Evolutionary conservation across 495 filamentous ascomycete species (phyloP).

Genomic region (Podospora fimiseda): DNA sequence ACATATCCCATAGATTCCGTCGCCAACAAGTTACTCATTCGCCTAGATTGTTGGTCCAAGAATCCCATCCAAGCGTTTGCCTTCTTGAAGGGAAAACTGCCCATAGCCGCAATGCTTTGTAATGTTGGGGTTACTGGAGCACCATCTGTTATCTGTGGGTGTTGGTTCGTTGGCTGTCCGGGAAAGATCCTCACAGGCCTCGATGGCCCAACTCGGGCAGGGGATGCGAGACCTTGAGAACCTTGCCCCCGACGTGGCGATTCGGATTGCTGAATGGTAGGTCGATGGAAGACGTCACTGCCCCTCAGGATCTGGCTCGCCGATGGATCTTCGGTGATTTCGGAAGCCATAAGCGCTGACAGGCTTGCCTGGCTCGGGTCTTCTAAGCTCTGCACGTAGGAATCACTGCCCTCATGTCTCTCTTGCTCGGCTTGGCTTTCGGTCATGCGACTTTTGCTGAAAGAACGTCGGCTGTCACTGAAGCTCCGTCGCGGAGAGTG

Average conservation of each 20-base stretch:
- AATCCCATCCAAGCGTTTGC: slow-evolving; percentile 81
- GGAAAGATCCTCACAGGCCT: no score
- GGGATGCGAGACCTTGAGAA: neutral
- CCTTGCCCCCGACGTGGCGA: slow-evolving; percentile 30
- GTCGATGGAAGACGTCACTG: slow-evolving; percentile 86
- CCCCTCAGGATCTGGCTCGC: slow-evolving; percentile 84
- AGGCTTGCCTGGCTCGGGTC: slow-evolving; percentile 51
- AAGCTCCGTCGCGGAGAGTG: slow-evolving; percentile 49
- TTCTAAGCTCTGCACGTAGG: slow-evolving; percentile 67
- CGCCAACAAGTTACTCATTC: slow-evolving; percentile 80
- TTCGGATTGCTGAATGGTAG: slow-evolving; percentile 52
- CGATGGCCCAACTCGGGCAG: no score
- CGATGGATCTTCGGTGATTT: slow-evolving; percentile 70
- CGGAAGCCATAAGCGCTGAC: slow-evolving; percentile 63
- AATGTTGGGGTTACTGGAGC: slow-evolving; percentile 50
- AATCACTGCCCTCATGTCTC: slow-evolving; percentile 66
- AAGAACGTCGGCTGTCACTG: slow-evolving; percentile 48
- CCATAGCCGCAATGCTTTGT: slow-evolving; percentile 66
- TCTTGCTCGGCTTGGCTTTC: slow-evolving; percentile 41
- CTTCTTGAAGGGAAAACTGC: slow-evolving; percentile 75
- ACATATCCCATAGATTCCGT: slow-evolving; percentile 96
- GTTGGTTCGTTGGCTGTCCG: slow-evolving; percentile 3
- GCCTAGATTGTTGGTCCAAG: slow-evolving; percentile 62
- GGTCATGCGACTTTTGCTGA: slow-evolving; percentile 33
- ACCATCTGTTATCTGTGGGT: slow-evolving; percentile 23